These are phyloP conservation scores for Glonium stellatum DNA, from an alignment of 495 filamentous ascomycete species.

Conservation along the genomic window DNA sequence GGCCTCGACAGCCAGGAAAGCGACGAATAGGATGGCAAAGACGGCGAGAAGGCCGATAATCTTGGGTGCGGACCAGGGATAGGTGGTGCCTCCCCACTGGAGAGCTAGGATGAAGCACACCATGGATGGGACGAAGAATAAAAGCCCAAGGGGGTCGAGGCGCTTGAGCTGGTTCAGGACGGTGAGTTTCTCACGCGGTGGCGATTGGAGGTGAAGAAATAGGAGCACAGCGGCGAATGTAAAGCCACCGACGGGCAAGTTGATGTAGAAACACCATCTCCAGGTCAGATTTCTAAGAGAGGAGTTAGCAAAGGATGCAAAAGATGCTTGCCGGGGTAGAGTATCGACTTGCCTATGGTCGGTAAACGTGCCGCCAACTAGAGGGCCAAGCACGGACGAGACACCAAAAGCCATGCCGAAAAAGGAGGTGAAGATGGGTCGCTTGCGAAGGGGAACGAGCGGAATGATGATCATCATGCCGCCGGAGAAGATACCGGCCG, in stretches of 20 bases:
- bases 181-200: background rate
- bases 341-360: background rate
- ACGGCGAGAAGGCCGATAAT: slow-evolving; percentile 66
- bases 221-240: slow-evolving; percentile 1
- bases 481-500: slow-evolving; percentile 26
- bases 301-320: slow-evolving; percentile 3
- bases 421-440: slow-evolving; percentile 15
- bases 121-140: slow-evolving; percentile 13
- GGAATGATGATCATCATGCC: slow-evolving; percentile 16
- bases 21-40: slow-evolving; percentile 56
- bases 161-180: slow-evolving; percentile 1
- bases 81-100: slow-evolving; percentile 48
- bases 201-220: slow-evolving; percentile 10
- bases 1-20: slow-evolving; percentile 59
- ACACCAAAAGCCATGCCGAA: slow-evolving; percentile 12
- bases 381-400: slow-evolving; percentile 8
- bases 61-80: slow-evolving; percentile 56
- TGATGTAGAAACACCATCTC: slow-evolving; percentile 40
- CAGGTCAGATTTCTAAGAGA: slow-evolving; percentile 21
- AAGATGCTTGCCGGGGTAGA: background rate
- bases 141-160: slow-evolving; percentile 11
- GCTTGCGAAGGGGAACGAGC: slow-evolving; percentile 17
- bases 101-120: slow-evolving; percentile 22
- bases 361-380: slow-evolving; percentile 11
- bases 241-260: slow-evolving; percentile 33